Conservation (phyloP, 2,329 filamentous ascomycete genomes). For the Daldinia sp. region DNA sequence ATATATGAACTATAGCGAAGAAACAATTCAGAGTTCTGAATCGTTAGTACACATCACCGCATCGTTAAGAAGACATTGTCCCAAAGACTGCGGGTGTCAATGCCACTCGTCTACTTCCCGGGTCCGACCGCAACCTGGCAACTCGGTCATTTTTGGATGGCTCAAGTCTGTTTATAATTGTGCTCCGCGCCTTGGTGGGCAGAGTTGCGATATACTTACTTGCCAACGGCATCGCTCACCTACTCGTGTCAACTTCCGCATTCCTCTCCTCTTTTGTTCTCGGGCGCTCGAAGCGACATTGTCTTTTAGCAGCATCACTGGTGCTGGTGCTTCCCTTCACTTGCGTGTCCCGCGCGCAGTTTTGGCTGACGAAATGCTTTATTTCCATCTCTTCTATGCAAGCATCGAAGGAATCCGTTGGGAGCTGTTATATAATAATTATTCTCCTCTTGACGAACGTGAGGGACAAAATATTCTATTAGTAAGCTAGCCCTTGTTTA, state of each 20-base stretch:
- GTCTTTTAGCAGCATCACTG: conserved; percentile 12
- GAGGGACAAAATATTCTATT: accelerated
- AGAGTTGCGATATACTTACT: conserved; percentile 13
- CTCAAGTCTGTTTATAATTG: conserved; percentile 27
- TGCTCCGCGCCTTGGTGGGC: conserved; percentile 3
- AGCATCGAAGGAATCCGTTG: neutral
- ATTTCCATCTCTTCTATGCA: neutral
- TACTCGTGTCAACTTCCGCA: conserved; percentile 15
- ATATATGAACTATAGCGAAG: neutral
- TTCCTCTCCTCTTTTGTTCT: conserved; percentile 29
- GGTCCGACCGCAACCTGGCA: neutral
- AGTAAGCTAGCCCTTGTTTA: neutral
- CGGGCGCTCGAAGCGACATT: conserved; percentile 23
- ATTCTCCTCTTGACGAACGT: neutral
- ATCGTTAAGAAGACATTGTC: conserved; percentile 13
- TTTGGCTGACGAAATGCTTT: neutral
- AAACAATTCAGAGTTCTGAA: neutral
- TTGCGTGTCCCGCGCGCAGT: conserved; percentile 13
- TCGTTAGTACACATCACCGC: conserved; percentile 20
- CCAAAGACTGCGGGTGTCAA: conserved; percentile 24
- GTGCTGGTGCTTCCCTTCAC: conserved; percentile 30
- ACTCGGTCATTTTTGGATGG: conserved; percentile 25
- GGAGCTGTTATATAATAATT: neutral
- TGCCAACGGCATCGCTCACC: conserved; percentile 25
- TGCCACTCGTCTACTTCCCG: conserved; percentile 25